Evolutionary conservation across 805 yeast genomes (phyloP), one percentile per base, ranked within the genome.

Genomic region (baker's yeast (Saccharomyces cerevisiae)): DNA sequence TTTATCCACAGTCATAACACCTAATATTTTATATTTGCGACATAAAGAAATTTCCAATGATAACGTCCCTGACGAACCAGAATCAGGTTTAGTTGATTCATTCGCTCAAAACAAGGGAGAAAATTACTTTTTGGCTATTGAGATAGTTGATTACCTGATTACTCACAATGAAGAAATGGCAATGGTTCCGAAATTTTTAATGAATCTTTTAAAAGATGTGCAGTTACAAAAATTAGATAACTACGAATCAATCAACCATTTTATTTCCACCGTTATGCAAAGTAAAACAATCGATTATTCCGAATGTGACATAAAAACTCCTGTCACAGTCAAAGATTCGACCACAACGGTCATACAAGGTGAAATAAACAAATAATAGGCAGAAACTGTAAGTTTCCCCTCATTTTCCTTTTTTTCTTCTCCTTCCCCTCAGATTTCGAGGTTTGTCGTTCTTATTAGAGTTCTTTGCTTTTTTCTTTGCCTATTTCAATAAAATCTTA

Each of bases 1-100:
- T 68, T 76, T 94, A 58, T 96, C 99, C 1, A 94, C 98, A 0
- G 99, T 94, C 2, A 78, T 94, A 50, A 87, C 97, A 0, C 99
- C 99, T 1, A 94, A 91, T 64, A 84, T 94, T 48, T 75, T 95
- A 46, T 85, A 85, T 61, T 61, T 70, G 30, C 73, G 71, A 2
- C 36, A 47, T 47, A 47, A 14, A 8, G 48, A 32, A n/a, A 6
- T 21, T 0, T 41, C 6, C 5, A 51, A 58, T 27, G 52, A 53
- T 10, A 60, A 53, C 14, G 59, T 55, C 68, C 10, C 72, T 65
- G 54, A 63, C 55, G 54, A 55, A 60, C 55, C 63, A 30, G 54
- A 64, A 28, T 63, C 75, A 6, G 73, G 70, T 54, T 63, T 65
- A 51, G 73, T 73, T 55, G 72, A 73, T 24, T 36, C 43, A 1